These are phyloP conservation scores for Porcisia deanei DNA, from an alignment of 208 protist species.

Conservation along the genomic window DNA sequence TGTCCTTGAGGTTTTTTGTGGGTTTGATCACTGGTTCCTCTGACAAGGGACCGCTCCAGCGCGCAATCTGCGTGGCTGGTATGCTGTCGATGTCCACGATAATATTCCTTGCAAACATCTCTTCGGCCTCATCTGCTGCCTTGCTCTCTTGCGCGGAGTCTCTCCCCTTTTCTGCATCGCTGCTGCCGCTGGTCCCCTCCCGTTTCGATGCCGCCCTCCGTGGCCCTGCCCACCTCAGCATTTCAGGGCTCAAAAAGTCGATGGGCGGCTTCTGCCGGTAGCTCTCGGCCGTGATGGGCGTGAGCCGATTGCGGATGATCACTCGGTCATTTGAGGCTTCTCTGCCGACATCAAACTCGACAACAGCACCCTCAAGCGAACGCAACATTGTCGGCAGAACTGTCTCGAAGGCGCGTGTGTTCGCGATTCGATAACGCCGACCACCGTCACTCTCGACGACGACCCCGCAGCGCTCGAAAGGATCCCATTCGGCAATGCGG, in stretches of 20 bases:
- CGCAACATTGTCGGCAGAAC: slow-evolving; percentile 76
- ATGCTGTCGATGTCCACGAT: slow-evolving; percentile 67
- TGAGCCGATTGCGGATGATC: slow-evolving; percentile 67
- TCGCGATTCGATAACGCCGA: slow-evolving; percentile 60
- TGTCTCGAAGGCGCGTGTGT: slow-evolving; percentile 85
- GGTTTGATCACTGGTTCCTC: slow-evolving; percentile 54
- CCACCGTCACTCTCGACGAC: slow-evolving; percentile 57
- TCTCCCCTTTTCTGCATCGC: neutral
- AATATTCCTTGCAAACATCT: slow-evolving; percentile 65
- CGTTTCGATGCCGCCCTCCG: neutral
- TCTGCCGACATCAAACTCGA: slow-evolving; percentile 50
- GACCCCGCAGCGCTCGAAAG: slow-evolving; percentile 72
- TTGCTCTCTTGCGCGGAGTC: neutral
- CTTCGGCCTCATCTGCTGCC: neutral
- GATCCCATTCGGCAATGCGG: slow-evolving; percentile 71
- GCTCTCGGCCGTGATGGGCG: slow-evolving; percentile 62
- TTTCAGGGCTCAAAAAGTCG: slow-evolving; percentile 52
- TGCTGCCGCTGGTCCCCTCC: neutral
- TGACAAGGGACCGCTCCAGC: slow-evolving; percentile 52
- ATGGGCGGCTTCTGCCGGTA: slow-evolving; percentile 62
- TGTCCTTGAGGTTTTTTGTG: slow-evolving; percentile 74
- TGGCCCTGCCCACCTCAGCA: slow-evolving; percentile 19
- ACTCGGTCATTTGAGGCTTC: slow-evolving; percentile 52
- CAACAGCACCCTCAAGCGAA: slow-evolving; percentile 58
- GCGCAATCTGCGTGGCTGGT: slow-evolving; percentile 46